These are phyloP conservation scores for Cronartium ribicola DNA, from an alignment of 1,284 basidiomycete species.

Conservation along the genomic window DNA sequence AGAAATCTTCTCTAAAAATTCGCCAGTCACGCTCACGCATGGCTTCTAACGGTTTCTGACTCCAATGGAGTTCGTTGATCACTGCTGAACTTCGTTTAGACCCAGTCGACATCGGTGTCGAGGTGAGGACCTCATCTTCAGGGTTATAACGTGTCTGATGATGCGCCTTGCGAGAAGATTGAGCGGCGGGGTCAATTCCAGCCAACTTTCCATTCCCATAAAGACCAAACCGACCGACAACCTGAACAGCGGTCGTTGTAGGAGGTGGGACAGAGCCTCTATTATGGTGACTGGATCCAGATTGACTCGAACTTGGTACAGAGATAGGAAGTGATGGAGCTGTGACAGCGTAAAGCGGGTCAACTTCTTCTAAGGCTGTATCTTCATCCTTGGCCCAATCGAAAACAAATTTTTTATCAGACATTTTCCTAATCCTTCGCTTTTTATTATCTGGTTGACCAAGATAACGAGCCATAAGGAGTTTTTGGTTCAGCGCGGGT, in stretches of 20 bases:
- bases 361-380: conserved; percentile 59
- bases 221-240: conserved; percentile 29
- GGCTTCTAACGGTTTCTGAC: conserved; percentile 83
- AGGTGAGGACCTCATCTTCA: conserved; percentile 33
- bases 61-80: conserved; percentile 71
- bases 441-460: conserved; percentile 60
- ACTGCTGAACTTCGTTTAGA: conserved; percentile 54
- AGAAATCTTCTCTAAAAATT: conserved; percentile 98
- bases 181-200: conserved; percentile 32
- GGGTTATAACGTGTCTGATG: conserved; percentile 13
- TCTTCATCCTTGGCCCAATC: conserved; percentile 96
- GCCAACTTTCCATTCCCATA: conserved; percentile 41
- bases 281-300: conserved; percentile 1
- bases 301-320: background rate
- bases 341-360: conserved; percentile 46
- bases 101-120: conserved; percentile 21
- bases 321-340: conserved; percentile 11
- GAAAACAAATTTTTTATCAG: conserved; percentile 94
- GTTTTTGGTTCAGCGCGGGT: conserved; percentile 40
- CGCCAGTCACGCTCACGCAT: conserved; percentile 99
- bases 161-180: background rate
- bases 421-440: conserved; percentile 84
- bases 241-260: conserved; percentile 8
- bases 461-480: conserved; percentile 37
- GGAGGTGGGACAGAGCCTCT: conserved; percentile 25